Conservation (phyloP, 139 green algal species). For the Chlorella sp. region DNA sequence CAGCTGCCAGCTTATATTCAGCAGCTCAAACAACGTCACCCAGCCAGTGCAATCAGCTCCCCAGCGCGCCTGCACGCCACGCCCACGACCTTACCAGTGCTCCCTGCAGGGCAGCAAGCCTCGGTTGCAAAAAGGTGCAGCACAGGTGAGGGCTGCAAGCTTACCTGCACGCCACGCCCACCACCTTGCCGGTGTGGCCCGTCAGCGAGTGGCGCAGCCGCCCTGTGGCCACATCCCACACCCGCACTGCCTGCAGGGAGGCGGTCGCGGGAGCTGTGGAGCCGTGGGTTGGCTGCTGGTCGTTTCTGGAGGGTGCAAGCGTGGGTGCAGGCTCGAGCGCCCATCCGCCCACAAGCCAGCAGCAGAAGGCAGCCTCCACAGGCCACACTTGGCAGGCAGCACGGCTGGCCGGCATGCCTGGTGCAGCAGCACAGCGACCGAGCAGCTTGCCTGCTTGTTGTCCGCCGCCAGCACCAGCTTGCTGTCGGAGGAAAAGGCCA, state of each 20-base stretch:
- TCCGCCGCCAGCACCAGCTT: conserved; percentile 66
- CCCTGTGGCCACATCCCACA: conserved; percentile 64
- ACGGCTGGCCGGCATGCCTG: background rate
- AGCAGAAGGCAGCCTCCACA: too few relatives aligned
- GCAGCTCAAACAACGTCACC: too few relatives aligned
- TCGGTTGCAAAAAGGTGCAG: too few relatives aligned
- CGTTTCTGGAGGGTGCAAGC: background rate
- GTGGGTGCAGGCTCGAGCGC: background rate
- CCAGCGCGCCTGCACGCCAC: too few relatives aligned
- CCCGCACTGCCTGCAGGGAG: conserved; percentile 53
- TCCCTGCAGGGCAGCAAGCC: too few relatives aligned
- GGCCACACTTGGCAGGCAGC: background rate
- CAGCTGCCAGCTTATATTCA: too few relatives aligned
- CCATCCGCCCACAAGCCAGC: too few relatives aligned
- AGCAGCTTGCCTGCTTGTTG: conserved; percentile 31
- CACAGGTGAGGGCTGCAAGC: too few relatives aligned
- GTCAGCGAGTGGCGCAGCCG: conserved; percentile 73
- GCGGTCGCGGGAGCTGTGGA: too few relatives aligned
- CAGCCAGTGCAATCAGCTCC: too few relatives aligned
- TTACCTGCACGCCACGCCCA: conserved; percentile 48
- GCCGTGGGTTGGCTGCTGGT: too few relatives aligned
- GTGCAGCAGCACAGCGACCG: background rate
- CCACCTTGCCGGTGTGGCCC: conserved; percentile 70
- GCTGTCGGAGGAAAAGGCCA: conserved; percentile 67
- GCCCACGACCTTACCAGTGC: too few relatives aligned